phyloP scores from a whole-genome alignment of 2,329 filamentous ascomycete genomes.

The Leptographium galeiforme region DNA sequence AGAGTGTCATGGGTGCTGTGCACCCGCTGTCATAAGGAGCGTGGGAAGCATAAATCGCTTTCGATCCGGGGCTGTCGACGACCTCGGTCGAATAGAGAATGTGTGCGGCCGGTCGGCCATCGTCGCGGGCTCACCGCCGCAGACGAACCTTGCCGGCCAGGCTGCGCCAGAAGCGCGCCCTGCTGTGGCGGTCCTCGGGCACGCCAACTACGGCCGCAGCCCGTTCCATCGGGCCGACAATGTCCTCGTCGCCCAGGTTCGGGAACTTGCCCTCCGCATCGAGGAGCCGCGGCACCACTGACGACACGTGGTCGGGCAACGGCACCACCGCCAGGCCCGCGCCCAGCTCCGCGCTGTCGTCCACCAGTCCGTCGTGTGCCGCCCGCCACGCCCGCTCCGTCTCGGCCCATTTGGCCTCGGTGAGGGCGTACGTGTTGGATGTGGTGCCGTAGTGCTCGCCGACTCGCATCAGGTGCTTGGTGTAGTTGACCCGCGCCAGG shows the following conservation, averaged over 20 bases:
- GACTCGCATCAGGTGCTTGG: conserved; percentile 75
- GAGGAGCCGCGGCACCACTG: conserved; percentile 54
- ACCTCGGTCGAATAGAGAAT: too few relatives aligned
- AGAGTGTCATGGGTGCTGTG: background rate
- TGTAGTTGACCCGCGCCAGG: conserved; percentile 69
- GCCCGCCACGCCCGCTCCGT: conserved; percentile 63
- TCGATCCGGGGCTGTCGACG: too few relatives aligned
- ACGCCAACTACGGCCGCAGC: conserved; percentile 20
- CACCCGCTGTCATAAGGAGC: background rate
- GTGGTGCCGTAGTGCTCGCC: conserved; percentile 84
- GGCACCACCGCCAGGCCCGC: conserved; percentile 21
- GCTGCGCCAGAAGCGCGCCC: conserved; percentile 29
- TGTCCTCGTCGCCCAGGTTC: conserved; percentile 75
- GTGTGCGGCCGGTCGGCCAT: too few relatives aligned
- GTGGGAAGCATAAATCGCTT: too few relatives aligned
- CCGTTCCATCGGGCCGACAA: conserved; percentile 80
- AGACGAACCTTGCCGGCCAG: conserved; percentile 31
- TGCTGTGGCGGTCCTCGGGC: conserved; percentile 25
- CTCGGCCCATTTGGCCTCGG: conserved; percentile 77
- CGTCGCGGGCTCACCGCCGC: conserved; percentile 13
- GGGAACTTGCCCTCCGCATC: conserved; percentile 78
- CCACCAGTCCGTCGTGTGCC: conserved; percentile 52
- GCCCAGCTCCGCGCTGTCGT: conserved; percentile 19
- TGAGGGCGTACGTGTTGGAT: conserved; percentile 76
- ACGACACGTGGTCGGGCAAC: conserved; percentile 41